Evolutionary conservation across 169 alveolate species (phyloP).

Genomic region (Plasmodium reichenowi): DNA sequence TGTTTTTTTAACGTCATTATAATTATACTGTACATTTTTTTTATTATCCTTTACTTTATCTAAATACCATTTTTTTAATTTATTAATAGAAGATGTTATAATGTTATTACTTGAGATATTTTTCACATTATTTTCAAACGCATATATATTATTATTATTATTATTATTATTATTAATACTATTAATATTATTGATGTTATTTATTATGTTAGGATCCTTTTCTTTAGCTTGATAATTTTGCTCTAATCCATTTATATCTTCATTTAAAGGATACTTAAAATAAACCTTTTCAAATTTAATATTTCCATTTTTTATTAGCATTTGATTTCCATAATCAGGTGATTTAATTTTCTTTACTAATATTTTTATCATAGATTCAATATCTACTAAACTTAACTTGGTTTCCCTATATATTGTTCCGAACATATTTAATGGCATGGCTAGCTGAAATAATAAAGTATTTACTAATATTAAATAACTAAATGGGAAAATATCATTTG

Average conservation of each 20-base stretch:
- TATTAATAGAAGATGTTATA: too few relatives aligned
- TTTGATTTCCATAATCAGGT: conserved; percentile 14
- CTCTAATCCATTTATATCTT: conserved; percentile 7
- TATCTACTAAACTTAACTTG: conserved; percentile 84
- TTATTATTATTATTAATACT: not conserved
- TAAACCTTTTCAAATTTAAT: conserved; percentile 51
- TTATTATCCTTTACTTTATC: not conserved
- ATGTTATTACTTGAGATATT: not conserved
- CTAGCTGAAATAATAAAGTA: conserved; percentile 84
- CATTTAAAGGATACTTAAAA: conserved; percentile 44
- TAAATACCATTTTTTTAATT: too few relatives aligned
- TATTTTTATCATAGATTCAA: conserved; percentile 77
- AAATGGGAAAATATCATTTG: conserved; percentile 79
- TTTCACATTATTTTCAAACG: not conserved
- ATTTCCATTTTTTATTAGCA: conserved; percentile 25
- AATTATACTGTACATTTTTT: not conserved
- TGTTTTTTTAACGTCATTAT: not conserved
- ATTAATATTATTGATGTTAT: not conserved
- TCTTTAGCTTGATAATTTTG: not conserved
- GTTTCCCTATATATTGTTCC: conserved; percentile 88
- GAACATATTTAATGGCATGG: conserved; percentile 86
- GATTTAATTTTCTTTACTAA: conserved; percentile 57
- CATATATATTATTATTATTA: not conserved
- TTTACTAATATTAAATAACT: conserved; percentile 84
- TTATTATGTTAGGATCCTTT: not conserved